phyloP scores from a whole-genome alignment of 2,329 filamentous ascomycete genomes.

The Alternaria gansuensis region DNA sequence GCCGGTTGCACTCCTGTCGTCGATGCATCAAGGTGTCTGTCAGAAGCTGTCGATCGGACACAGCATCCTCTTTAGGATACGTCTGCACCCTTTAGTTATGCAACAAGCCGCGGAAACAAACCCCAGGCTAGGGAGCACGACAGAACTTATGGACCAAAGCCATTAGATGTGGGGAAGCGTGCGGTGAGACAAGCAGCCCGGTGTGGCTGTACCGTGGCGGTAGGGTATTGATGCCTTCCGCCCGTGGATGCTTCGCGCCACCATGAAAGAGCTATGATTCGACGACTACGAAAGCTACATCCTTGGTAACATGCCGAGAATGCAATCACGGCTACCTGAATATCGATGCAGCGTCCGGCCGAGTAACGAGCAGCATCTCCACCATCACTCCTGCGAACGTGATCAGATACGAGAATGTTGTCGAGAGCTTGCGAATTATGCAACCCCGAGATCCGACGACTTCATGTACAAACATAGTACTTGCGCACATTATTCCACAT shows the following conservation, averaged over 20 bases:
- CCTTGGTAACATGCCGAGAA: not conserved
- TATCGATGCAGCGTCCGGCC: not conserved
- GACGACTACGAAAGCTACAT: not conserved
- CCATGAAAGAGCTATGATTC: slow-evolving; percentile 3
- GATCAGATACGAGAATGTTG: slow-evolving; percentile 4
- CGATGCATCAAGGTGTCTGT: slow-evolving; percentile 35
- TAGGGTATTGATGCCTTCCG: slow-evolving; percentile 21
- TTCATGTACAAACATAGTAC: not conserved
- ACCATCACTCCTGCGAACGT: not conserved
- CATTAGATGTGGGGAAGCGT: slow-evolving; percentile 34
- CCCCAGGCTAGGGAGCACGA: slow-evolving; percentile 11
- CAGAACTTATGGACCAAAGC: slow-evolving; percentile 21
- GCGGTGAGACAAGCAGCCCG: slow-evolving; percentile 31
- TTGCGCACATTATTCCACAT: not conserved
- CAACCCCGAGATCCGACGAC: not conserved
- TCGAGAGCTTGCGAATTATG: not conserved
- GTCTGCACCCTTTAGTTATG: slow-evolving; percentile 22
- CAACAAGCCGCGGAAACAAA: slow-evolving; percentile 20
- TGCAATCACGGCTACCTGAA: not conserved
- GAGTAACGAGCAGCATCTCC: not conserved
- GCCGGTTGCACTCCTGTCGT: slow-evolving; percentile 24
- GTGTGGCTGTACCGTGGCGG: slow-evolving; percentile 33
- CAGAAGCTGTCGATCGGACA: slow-evolving; percentile 34
- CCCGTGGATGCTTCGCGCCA: slow-evolving; percentile 22
- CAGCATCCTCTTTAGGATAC: slow-evolving; percentile 25